Evolutionary conservation across 805 yeast species (phyloP).

Genomic region (Millerago galiae): DNA sequence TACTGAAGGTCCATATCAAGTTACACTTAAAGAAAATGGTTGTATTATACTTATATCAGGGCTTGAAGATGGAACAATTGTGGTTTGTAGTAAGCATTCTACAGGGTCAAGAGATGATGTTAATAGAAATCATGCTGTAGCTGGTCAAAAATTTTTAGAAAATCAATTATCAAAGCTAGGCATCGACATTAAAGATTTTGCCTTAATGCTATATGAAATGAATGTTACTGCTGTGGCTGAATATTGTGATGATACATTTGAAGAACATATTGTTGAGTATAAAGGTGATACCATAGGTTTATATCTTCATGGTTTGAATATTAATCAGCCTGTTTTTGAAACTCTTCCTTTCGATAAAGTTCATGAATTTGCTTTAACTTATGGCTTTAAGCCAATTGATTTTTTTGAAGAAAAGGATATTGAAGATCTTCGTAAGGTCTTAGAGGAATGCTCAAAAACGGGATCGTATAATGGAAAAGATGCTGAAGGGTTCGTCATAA

Average conservation of each 20-base stretch:
- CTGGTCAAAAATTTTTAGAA: slow-evolving; percentile 56
- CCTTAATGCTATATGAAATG: slow-evolving; percentile 39
- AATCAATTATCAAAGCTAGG: slow-evolving; percentile 41
- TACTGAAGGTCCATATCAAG: slow-evolving; percentile 71
- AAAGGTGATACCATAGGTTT: slow-evolving; percentile 63
- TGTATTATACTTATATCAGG: slow-evolving; percentile 85
- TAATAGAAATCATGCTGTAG: slow-evolving; percentile 63
- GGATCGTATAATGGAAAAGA: slow-evolving; percentile 71
- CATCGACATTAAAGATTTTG: slow-evolving; percentile 45
- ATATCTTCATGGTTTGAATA: slow-evolving; percentile 84
- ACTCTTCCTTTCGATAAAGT: slow-evolving; percentile 64
- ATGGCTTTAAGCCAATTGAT: slow-evolving; percentile 65
- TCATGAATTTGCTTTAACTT: slow-evolving; percentile 48
- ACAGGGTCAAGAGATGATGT: slow-evolving; percentile 60
- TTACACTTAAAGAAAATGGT: slow-evolving; percentile 88
- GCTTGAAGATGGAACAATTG: slow-evolving; percentile 61
- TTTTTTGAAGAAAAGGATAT: slow-evolving; percentile 35
- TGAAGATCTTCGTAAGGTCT: slow-evolving; percentile 38
- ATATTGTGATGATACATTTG: slow-evolving; percentile 85
- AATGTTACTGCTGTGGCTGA: slow-evolving; percentile 87
- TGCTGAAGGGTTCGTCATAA: slow-evolving; percentile 89
- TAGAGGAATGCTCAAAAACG: slow-evolving; percentile 50
- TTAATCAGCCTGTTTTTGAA: slow-evolving; percentile 52
- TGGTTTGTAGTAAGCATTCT: slow-evolving; percentile 89
- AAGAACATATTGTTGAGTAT: slow-evolving; percentile 87